Evolutionary conservation across 192 early-diverging fungal species (phyloP), one percentile per base, ranked within the genome.

Genomic region (Entomortierella beljakovae): DNA sequence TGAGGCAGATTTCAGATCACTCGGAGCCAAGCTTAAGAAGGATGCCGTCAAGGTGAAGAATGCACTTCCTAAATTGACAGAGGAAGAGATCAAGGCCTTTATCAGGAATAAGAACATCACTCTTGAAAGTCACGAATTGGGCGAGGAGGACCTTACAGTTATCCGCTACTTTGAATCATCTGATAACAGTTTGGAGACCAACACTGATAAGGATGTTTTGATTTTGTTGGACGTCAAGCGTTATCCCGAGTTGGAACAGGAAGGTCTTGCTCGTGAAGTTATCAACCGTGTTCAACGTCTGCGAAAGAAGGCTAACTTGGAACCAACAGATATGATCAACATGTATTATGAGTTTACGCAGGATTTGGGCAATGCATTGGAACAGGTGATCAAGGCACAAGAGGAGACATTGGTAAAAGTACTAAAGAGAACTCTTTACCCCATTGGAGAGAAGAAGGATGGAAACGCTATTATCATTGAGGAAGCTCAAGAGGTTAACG

Each of bases 221-320:
- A 92, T 98, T 55, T 87, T 99, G 67, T 75, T 99, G 71, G 96
- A 98, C 81, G 85, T 85, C 25, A 90, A 91, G 67, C 68, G 90
- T n/a, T 94, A 96, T 76, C 82, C 90, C 42, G 90, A 90, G 57
- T 83, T 99, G 42, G 87, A 95, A 66, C 89, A 94, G 61, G 97
- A 98, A 82, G 96, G 95, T 35, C 68, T 92, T 50, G 98, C 98
- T 15, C 90, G 98, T 52, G 98, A 99, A 86, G 79, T 99, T 57
- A 91, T 98, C 63, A 99, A 99, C 90, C 91, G 98, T 70, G 92
- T 97, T 16, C 98, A 99, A 86, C 88, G 95, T 61, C 79, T 97
- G 67, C 90, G 98, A 73, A 99, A 99, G 87, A 96, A 99, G 93
- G 96, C 94, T 8, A 89, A 88, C 22, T 85, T 99, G 68, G 88